These are phyloP conservation scores for Kwoniella shandongensis DNA, from an alignment of 768 basidiomycete genomes.

Conservation along the genomic window DNA sequence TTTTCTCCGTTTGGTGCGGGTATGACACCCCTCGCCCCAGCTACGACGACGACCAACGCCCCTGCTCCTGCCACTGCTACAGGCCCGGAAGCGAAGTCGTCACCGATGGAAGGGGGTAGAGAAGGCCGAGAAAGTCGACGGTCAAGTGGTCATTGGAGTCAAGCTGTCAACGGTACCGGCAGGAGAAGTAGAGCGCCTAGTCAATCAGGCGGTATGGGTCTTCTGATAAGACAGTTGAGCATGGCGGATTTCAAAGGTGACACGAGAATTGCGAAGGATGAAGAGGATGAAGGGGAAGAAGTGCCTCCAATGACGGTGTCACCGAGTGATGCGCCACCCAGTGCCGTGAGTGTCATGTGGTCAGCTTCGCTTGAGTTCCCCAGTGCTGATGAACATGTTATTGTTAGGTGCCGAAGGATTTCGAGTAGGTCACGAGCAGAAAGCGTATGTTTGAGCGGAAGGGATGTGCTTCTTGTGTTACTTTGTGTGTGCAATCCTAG, in stretches of 20 bases:
- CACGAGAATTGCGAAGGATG: background rate
- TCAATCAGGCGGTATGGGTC: slow-evolving; percentile 13
- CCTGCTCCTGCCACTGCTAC: slow-evolving; percentile 58
- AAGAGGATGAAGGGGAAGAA: slow-evolving; percentile 10
- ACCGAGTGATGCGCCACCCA: slow-evolving; percentile 43
- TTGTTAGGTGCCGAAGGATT: slow-evolving; percentile 8
- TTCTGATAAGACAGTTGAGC: slow-evolving; percentile 14
- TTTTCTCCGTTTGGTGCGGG: slow-evolving; percentile 40
- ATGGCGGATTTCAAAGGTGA: slow-evolving; percentile 11
- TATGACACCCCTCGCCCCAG: slow-evolving; percentile 40
- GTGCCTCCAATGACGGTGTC: slow-evolving; percentile 43
- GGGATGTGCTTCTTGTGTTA: too few relatives aligned
- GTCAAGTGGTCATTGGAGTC: background rate
- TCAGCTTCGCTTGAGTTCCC: background rate
- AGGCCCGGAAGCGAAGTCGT: slow-evolving; percentile 66
- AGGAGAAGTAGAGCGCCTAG: slow-evolving; percentile 20
- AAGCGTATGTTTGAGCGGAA: too few relatives aligned
- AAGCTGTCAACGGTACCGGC: background rate
- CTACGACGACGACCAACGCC: background rate
- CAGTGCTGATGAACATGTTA: background rate
- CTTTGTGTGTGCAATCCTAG: too few relatives aligned
- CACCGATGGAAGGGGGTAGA: background rate
- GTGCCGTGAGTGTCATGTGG: slow-evolving; percentile 23
- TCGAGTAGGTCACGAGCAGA: background rate
- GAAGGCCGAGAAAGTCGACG: background rate